Percentiles rank a stretch among this genome's conserved stretches.
Conservation (phyloP, 768 basidiomycete species). For the Suillus paluster region DNA sequence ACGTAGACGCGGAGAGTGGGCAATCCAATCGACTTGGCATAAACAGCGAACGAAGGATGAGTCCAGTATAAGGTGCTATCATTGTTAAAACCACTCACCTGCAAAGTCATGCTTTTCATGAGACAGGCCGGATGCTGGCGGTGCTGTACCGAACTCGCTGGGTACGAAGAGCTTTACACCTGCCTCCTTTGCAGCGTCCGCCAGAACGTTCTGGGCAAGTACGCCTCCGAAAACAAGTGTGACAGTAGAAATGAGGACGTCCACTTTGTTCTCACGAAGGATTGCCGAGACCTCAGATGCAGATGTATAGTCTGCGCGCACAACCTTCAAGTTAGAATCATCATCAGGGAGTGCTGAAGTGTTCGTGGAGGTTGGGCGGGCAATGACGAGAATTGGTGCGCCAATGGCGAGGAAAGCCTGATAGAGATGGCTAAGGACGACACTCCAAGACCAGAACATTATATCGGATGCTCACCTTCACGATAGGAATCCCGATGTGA, state of each 20-base stretch:
- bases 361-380: conserved; percentile 8
- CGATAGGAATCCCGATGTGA: conserved; percentile 13
- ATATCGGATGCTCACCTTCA: conserved; percentile 7
- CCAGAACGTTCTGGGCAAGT: no score
- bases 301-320: conserved; percentile 5
- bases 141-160: no score
- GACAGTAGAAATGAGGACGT: conserved; percentile 12
- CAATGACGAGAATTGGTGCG: conserved; percentile 10
- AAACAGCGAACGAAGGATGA: no score
- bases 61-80: no score
- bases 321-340: not conserved
- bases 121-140: no score
- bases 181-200: no score
- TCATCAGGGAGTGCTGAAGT: not conserved
- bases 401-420: conserved; percentile 14
- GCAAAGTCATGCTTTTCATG: no score
- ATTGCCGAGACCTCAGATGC: not conserved
- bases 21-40: no score
- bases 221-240: conserved; percentile 1
- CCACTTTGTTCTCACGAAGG: conserved; percentile 9
- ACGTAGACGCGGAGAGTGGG: no score
- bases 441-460: not conserved
- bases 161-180: no score
- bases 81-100: no score
- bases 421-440: not conserved